phyloP scores from a whole-genome alignment of 306 rosid genomes.

The Geum urbanum region DNA sequence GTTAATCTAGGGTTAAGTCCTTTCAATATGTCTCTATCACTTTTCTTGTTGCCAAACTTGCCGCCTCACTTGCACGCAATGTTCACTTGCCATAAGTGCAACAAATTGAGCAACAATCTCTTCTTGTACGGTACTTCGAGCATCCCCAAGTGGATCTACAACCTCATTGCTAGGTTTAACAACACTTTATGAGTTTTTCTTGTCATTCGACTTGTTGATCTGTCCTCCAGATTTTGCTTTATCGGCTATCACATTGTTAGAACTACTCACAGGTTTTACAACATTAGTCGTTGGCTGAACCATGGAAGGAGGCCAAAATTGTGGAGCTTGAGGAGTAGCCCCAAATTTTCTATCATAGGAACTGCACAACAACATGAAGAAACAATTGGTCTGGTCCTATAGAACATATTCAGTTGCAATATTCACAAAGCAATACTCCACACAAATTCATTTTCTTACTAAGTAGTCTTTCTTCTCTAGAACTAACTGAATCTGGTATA shows the following conservation, averaged over 20 bases:
- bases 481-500: neutral
- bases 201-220: slow-evolving; percentile 23
- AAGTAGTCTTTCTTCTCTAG: neutral
- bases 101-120: slow-evolving; percentile 74
- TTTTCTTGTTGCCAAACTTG: slow-evolving; percentile 79
- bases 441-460: neutral
- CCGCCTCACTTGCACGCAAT: slow-evolving; percentile 92
- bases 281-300: slow-evolving; percentile 15
- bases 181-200: slow-evolving; percentile 21
- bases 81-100: slow-evolving; percentile 80
- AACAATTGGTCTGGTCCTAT: neutral
- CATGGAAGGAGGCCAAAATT: slow-evolving; percentile 45
- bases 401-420: neutral
- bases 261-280: slow-evolving; percentile 17
- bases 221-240: slow-evolving; percentile 12
- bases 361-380: slow-evolving; percentile 41
- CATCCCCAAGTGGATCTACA: slow-evolving; percentile 68
- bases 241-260: slow-evolving; percentile 11
- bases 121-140: slow-evolving; percentile 80
- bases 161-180: slow-evolving; percentile 32
- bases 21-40: slow-evolving; percentile 67
- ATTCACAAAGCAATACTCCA: neutral
- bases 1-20: too few relatives aligned
- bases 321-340: slow-evolving; percentile 79
- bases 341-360: slow-evolving; percentile 92